phyloP scores from a whole-genome alignment of 257 asterid genomes.

The Plectranthus barbatus region DNA sequence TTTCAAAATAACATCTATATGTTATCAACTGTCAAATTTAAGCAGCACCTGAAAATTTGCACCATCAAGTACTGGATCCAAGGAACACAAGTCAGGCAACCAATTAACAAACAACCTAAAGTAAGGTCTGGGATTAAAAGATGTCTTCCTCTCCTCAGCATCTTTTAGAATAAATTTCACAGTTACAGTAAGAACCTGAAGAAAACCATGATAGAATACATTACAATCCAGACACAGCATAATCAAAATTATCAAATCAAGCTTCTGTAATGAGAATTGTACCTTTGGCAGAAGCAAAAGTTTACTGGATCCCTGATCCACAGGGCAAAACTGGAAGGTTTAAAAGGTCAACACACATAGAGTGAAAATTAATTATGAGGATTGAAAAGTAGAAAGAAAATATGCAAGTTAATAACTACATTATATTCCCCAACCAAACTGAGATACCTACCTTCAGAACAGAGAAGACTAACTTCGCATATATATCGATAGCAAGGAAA shows the following conservation, averaged over 20 bases:
- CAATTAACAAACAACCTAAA: slow-evolving; percentile 87
- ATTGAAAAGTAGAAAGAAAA: neutral
- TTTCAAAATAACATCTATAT: neutral
- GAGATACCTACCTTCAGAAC: slow-evolving; percentile 63
- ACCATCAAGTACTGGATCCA: slow-evolving; percentile 93
- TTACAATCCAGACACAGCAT: slow-evolving; percentile 7
- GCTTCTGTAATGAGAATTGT: neutral
- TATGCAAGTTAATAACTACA: neutral
- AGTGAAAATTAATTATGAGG: neutral
- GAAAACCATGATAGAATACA: neutral
- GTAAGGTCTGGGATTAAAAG: slow-evolving; percentile 86
- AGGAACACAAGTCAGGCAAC: slow-evolving; percentile 78
- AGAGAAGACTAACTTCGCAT: slow-evolving; percentile 72
- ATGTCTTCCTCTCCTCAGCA: slow-evolving; percentile 59
- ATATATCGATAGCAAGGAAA: slow-evolving; percentile 91
- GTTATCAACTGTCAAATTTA: neutral
- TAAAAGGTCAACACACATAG: slow-evolving; percentile 15
- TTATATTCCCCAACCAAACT: slow-evolving; percentile 1
- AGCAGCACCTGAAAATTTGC: slow-evolving; percentile 78
- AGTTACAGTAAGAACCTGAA: slow-evolving; percentile 78
- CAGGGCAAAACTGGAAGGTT: slow-evolving; percentile 62
- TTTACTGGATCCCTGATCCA: slow-evolving; percentile 66
- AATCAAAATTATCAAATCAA: neutral
- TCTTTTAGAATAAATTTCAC: slow-evolving; percentile 77
- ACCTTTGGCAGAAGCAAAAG: slow-evolving; percentile 86